Conservation (phyloP, 768 basidiomycete genomes). For the Serendipita sp. region DNA sequence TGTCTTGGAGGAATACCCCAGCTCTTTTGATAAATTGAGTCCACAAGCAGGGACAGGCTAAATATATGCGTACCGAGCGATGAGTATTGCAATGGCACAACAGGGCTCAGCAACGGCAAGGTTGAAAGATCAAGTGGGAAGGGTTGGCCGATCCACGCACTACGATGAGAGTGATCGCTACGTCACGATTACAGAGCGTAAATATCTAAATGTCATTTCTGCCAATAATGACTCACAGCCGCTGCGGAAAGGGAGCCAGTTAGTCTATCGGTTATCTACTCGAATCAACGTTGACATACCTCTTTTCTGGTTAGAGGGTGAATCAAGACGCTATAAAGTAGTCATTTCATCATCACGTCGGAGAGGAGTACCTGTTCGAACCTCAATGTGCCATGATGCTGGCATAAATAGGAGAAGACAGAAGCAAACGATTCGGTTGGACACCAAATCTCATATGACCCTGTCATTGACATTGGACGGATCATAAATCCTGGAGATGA, state of each 20-base stretch:
- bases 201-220: neutral
- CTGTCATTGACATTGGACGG: conserved; percentile 19
- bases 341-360: neutral
- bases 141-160: conserved; percentile 58
- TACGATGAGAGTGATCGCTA: conserved; percentile 56
- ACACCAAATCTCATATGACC: conserved; percentile 71
- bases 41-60: neutral
- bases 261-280: neutral
- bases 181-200: neutral
- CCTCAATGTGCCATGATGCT: conserved; percentile 56
- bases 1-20: conserved; percentile 46
- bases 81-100: conserved; percentile 52
- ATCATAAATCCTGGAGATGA: neutral
- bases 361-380: conserved; percentile 15
- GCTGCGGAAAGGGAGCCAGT: conserved; percentile 19
- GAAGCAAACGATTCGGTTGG: conserved; percentile 57
- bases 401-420: conserved; percentile 60
- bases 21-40: conserved; percentile 24
- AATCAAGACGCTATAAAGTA: conserved; percentile 41
- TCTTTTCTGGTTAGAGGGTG: conserved; percentile 59
- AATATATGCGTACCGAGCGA: conserved; percentile 34
- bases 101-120: conserved; percentile 34
- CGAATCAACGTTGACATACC: conserved; percentile 25
- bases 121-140: conserved; percentile 46
- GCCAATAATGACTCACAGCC: conserved; percentile 26